Conservation (phyloP, 257 asterid genomes). For the Solanum paucissectum region DNA sequence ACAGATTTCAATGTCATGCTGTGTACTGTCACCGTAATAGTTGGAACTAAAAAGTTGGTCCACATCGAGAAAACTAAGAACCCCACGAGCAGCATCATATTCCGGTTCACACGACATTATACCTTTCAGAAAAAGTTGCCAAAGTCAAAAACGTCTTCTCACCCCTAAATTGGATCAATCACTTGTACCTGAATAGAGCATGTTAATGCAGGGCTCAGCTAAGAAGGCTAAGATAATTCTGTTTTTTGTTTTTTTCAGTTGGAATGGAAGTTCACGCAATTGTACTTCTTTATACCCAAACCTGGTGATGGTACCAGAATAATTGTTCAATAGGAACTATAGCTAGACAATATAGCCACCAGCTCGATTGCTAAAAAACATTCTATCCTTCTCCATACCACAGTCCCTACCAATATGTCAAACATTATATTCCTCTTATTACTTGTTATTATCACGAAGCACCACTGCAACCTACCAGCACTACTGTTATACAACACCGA, state of each 20-base stretch:
- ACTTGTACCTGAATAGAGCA: constrained; percentile 8
- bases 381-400: not conserved
- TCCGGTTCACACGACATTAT: constrained; percentile 53
- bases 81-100: constrained; percentile 59
- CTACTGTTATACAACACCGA: not conserved
- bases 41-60: constrained; percentile 58
- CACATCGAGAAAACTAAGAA: constrained; percentile 33
- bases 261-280: not conserved
- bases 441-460: not conserved
- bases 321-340: not conserved
- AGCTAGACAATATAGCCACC: not conserved
- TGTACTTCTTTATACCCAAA: not conserved
- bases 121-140: not conserved
- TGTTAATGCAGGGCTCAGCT: not conserved
- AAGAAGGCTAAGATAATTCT: constrained; percentile 1
- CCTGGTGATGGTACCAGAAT: not conserved
- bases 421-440: not conserved
- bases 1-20: constrained; percentile 55
- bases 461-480: not conserved
- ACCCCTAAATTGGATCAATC: constrained; percentile 3
- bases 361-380: not conserved
- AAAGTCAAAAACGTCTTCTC: constrained; percentile 3
- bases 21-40: constrained; percentile 63
- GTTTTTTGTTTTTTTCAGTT: not conserved
- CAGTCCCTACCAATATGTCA: not conserved